These are phyloP conservation scores for Leptographium galeiforme DNA, from an alignment of 2,329 filamentous ascomycete species.

Conservation along the genomic window DNA sequence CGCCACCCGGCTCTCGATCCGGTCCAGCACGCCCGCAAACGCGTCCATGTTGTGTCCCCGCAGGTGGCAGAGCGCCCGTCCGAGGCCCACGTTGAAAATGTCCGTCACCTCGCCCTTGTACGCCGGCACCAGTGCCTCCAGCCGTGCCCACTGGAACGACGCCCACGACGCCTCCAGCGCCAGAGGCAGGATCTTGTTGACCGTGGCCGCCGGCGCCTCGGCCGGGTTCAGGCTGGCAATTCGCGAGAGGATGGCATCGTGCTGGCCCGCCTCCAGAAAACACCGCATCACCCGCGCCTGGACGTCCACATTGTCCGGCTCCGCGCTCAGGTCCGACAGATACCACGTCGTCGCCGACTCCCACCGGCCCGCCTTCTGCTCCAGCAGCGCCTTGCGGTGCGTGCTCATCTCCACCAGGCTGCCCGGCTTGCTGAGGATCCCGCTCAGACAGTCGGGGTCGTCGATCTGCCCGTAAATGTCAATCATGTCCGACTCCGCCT, in stretches of 20 bases:
- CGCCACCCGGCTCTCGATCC: slow-evolving; percentile 57
- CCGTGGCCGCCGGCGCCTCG: slow-evolving; percentile 28
- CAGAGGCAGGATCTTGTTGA: slow-evolving; percentile 60
- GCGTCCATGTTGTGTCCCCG: slow-evolving; percentile 32
- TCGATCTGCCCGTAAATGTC: slow-evolving; percentile 96
- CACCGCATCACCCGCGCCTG: slow-evolving; percentile 79
- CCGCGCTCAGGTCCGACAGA: slow-evolving; percentile 72
- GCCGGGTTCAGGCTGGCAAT: slow-evolving; percentile 56
- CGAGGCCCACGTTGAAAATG: slow-evolving; percentile 77
- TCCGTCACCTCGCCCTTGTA: slow-evolving; percentile 32
- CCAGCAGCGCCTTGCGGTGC: slow-evolving; percentile 83
- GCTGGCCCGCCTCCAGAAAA: slow-evolving; percentile 87
- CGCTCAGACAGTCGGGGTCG: slow-evolving; percentile 91
- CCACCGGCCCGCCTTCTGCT: slow-evolving; percentile 88
- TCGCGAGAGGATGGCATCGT: slow-evolving; percentile 78
- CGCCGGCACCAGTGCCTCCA: slow-evolving; percentile 51
- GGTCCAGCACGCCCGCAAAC: slow-evolving; percentile 45
- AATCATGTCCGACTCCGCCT: slow-evolving; percentile 66
- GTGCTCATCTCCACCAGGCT: slow-evolving; percentile 55
- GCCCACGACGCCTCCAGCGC: slow-evolving; percentile 89
- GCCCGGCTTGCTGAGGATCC: slow-evolving; percentile 76
- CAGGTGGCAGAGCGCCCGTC: slow-evolving; percentile 49
- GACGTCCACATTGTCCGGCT: slow-evolving; percentile 61
- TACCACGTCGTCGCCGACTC: slow-evolving; percentile 96
- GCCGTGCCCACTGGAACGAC: slow-evolving; percentile 64